Conservation (phyloP, 306 rosid species). For the Pueraria montana region DNA sequence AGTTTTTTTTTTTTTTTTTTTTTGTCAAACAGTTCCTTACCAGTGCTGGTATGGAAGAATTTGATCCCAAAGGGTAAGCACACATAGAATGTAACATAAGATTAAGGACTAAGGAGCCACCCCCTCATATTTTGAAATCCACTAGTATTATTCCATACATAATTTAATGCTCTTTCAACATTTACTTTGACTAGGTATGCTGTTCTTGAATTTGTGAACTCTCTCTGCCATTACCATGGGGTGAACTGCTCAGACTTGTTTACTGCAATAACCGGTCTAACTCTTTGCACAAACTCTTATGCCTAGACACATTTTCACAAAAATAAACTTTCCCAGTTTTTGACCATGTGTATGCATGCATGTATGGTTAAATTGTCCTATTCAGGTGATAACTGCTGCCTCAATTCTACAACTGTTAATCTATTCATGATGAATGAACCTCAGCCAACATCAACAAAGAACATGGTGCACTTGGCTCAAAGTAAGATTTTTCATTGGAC, state of each 20-base stretch:
- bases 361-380: constrained; percentile 9
- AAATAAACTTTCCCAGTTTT: neutral
- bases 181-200: neutral
- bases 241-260: neutral
- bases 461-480: constrained; percentile 86
- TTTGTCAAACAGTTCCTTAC: constrained; percentile 49
- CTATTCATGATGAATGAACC: constrained; percentile 73
- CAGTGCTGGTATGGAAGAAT: constrained; percentile 60
- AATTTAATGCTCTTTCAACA: neutral
- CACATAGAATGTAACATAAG: neutral
- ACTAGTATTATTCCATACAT: neutral
- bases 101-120: neutral
- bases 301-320: neutral
- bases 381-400: constrained; percentile 83
- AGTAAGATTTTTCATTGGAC: constrained; percentile 58
- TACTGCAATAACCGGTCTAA: neutral
- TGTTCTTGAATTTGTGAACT: neutral
- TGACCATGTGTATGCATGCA: neutral
- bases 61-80: constrained; percentile 72
- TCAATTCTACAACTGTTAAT: constrained; percentile 75
- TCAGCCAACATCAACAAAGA: constrained; percentile 83
- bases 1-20: neutral
- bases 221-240: neutral
- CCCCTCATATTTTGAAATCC: neutral
- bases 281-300: neutral